Conservation (phyloP, 768 basidiomycete genomes). For the Amanita rubescens region DNA sequence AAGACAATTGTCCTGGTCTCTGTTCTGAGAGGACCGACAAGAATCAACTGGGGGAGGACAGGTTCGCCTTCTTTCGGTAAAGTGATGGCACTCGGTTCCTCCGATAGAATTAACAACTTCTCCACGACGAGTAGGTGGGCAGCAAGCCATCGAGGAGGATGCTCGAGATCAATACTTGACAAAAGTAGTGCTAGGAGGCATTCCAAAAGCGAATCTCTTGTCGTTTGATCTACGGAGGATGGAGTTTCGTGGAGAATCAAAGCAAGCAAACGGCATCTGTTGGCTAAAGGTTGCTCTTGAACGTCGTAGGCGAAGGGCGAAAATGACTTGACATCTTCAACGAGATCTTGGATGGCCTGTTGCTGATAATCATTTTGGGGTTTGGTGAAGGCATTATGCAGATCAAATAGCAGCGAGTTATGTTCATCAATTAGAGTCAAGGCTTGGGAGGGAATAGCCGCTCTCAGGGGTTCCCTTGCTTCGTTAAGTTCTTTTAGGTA, state of each 20-base stretch:
- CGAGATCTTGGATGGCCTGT: conserved; percentile 60
- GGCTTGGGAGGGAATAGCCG: conserved; percentile 58
- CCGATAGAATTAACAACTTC: conserved; percentile 67
- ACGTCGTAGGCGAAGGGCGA: conserved; percentile 58
- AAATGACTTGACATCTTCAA: conserved; percentile 70
- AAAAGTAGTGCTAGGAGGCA: conserved; percentile 59
- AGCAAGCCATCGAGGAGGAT: conserved; percentile 82
- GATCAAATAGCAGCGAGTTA: conserved; percentile 82
- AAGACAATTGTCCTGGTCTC: conserved; percentile 65
- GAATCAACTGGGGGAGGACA: conserved; percentile 41
- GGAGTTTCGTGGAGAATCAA: conserved; percentile 73
- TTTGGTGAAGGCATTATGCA: conserved; percentile 75
- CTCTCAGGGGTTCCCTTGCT: conserved; percentile 57
- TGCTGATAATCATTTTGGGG: conserved; percentile 49
- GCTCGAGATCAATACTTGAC: conserved; percentile 48
- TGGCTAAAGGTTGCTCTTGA: conserved; percentile 70
- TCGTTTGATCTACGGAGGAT: conserved; percentile 45
- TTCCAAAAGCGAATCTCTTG: conserved; percentile 57
- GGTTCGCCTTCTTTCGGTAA: conserved; percentile 69
- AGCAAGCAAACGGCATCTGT: conserved; percentile 80
- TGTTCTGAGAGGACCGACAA: conserved; percentile 51
- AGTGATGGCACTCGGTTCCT: conserved; percentile 58
- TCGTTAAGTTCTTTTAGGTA: conserved; percentile 60
- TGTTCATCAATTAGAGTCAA: conserved; percentile 81
- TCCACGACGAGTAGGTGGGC: conserved; percentile 82